Percentiles rank a stretch among this genome's conserved stretches.
phyloP scores from a whole-genome alignment of 2,329 filamentous ascomycete genomes.

The Aureobasidium sp. region DNA sequence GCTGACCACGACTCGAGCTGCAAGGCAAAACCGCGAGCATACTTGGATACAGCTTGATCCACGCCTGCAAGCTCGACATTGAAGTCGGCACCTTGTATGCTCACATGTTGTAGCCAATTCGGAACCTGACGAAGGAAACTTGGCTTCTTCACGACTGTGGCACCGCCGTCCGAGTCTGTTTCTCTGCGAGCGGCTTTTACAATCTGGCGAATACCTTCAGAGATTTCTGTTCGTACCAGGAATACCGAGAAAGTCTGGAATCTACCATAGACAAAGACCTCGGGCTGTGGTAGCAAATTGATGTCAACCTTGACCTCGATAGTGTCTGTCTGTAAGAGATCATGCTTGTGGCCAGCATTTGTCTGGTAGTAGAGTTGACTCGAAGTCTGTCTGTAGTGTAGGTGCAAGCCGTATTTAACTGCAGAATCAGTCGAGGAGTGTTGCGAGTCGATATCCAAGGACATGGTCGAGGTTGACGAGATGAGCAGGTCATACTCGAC shows the following conservation, averaged over 20 bases:
- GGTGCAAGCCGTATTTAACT: conserved; percentile 77
- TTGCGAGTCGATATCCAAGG: conserved; percentile 90
- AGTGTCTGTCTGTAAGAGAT: conserved; percentile 79
- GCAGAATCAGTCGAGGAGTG: conserved; percentile 72
- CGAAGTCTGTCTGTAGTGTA: conserved; percentile 73
- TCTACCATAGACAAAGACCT: conserved; percentile 70
- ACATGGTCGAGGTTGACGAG: conserved; percentile 88
- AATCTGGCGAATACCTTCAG: conserved; percentile 85
- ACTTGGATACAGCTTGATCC: conserved; percentile 73
- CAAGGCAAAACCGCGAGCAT: conserved; percentile 74
- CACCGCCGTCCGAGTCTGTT: conserved; percentile 44
- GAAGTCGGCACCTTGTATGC: conserved; percentile 81
- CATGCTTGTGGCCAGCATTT: conserved; percentile 70
- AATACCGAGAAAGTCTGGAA: conserved; percentile 83
- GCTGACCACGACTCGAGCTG: conserved; percentile 83
- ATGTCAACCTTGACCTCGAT: conserved; percentile 82
- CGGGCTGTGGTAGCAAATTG: conserved; percentile 76
- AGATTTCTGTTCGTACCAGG: conserved; percentile 87
- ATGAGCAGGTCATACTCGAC: conserved; percentile 94
- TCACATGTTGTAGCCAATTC: conserved; percentile 74
- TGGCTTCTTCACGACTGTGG: conserved; percentile 36
- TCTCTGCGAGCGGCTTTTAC: conserved; percentile 72
- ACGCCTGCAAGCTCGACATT: conserved; percentile 85
- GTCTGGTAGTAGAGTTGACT: conserved; percentile 95
- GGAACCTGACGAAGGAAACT: conserved; percentile 76